Evolutionary conservation across 306 rosid genomes (phyloP).

Genomic region (Sicyos baderoa): DNA sequence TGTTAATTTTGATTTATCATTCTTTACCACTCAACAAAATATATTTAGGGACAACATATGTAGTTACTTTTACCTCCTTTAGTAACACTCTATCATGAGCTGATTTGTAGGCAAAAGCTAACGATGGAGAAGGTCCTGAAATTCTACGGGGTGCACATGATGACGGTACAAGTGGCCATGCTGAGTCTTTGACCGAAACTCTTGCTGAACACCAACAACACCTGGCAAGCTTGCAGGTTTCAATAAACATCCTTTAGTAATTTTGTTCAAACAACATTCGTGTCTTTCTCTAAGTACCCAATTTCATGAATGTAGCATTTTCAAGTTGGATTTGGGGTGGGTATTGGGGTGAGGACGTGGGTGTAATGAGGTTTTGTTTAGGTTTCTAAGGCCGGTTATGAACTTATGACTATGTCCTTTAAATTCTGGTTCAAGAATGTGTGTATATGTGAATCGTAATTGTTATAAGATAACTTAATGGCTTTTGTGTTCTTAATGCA

Average conservation of each 20-base stretch:
- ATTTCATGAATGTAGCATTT: neutral
- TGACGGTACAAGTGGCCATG: conserved; percentile 79
- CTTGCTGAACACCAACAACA: conserved; percentile 99
- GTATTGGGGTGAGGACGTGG: too few species aligned
- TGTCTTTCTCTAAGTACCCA: too few species aligned
- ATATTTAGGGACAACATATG: too few species aligned
- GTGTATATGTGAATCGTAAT: too few species aligned
- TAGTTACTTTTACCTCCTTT: neutral
- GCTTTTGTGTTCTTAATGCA: neutral
- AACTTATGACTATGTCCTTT: too few species aligned
- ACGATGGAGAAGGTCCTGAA: conserved; percentile 97
- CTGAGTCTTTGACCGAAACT: conserved; percentile 84
- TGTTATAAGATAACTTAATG: too few species aligned
- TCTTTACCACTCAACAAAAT: neutral
- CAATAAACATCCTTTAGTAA: conserved; percentile 12
- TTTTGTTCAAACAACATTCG: neutral
- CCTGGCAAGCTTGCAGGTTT: conserved; percentile 97
- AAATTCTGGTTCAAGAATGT: too few species aligned
- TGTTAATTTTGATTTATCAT: neutral
- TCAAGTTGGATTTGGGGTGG: too few species aligned
- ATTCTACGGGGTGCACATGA: conserved; percentile 66
- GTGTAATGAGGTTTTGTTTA: too few species aligned
- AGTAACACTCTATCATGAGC: neutral
- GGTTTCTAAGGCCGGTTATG: too few species aligned
- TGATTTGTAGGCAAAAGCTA: conserved; percentile 74